Evolutionary conservation across 148 eudicot species (phyloP).

Genomic region (Amaranthus hypochondriacus): DNA sequence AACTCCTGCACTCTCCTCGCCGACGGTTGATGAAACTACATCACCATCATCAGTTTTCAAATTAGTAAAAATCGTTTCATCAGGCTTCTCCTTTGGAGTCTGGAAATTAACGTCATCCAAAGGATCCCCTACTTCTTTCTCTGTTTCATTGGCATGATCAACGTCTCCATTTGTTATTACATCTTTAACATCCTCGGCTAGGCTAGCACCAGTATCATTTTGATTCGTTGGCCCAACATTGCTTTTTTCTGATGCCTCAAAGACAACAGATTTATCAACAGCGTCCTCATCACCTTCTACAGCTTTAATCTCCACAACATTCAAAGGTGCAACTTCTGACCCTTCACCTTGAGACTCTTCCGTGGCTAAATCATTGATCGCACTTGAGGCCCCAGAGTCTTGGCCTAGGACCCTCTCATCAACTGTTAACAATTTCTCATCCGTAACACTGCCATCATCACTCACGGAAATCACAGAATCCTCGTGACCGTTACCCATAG

Average conservation of each 20-base stretch:
- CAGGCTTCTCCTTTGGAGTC: conserved; percentile 18
- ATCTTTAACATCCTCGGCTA: conserved; percentile 17
- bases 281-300: conserved; percentile 21
- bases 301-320: conserved; percentile 23
- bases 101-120: conserved; percentile 23
- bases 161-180: conserved; percentile 30
- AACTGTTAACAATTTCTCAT: conserved; percentile 2
- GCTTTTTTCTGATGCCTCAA: conserved; percentile 27
- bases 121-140: conserved; percentile 22
- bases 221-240: conserved; percentile 18
- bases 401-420: conserved; percentile 24
- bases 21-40: conserved; percentile 9
- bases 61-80: conserved; percentile 23
- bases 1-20: conserved; percentile 15
- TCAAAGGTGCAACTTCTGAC: conserved; percentile 17
- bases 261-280: conserved; percentile 31
- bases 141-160: conserved; percentile 21
- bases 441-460: conserved; percentile 18
- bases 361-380: background rate
- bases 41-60: conserved; percentile 5
- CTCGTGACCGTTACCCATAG: conserved; percentile 19
- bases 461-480: conserved; percentile 15
- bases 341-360: conserved; percentile 15
- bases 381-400: conserved; percentile 8
- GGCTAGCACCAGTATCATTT: conserved; percentile 17